A percentile compares a stretch with the other conserved stretches of the same genome.
Evolutionary conservation across 345 rosid species (phyloP).

Genomic region (Kandelia obovata): DNA sequence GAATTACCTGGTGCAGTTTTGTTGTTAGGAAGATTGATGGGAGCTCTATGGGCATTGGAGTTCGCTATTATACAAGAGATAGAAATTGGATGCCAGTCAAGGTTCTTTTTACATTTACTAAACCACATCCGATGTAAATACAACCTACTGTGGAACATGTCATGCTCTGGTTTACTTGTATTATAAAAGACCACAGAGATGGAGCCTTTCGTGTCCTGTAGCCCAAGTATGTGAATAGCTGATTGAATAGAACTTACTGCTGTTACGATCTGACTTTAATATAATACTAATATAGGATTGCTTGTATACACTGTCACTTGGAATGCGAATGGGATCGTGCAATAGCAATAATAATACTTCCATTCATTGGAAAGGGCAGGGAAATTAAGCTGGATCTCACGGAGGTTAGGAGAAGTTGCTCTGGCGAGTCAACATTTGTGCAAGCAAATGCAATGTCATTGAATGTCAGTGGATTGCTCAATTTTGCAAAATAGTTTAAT

Average conservation of each 20-base stretch:
- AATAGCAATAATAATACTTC: too few species aligned
- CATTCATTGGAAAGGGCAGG: too few species aligned
- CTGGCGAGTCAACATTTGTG: too few species aligned
- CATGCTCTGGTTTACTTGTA: background rate
- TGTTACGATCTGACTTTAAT: too few species aligned
- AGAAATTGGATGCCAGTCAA: conserved; percentile 3
- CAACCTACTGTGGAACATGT: background rate
- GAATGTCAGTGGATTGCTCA: too few species aligned
- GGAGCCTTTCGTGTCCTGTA: background rate
- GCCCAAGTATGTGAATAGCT: background rate
- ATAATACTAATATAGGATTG: too few species aligned
- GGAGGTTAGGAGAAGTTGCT: too few species aligned
- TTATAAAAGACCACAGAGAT: background rate
- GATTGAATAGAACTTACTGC: background rate
- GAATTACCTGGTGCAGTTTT: conserved; percentile 19
- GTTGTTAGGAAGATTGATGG: conserved; percentile 16
- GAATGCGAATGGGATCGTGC: too few species aligned
- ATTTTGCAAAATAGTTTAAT: too few species aligned
- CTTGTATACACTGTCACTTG: too few species aligned
- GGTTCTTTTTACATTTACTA: conserved; percentile 5
- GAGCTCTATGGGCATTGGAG: conserved; percentile 5
- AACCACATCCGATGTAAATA: conserved; percentile 29
- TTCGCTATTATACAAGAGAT: background rate
- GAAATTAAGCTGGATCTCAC: too few species aligned
- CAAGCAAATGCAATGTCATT: too few species aligned